Conservation (phyloP, 2,329 filamentous ascomycete species). For the Ascochyta koolunga region DNA sequence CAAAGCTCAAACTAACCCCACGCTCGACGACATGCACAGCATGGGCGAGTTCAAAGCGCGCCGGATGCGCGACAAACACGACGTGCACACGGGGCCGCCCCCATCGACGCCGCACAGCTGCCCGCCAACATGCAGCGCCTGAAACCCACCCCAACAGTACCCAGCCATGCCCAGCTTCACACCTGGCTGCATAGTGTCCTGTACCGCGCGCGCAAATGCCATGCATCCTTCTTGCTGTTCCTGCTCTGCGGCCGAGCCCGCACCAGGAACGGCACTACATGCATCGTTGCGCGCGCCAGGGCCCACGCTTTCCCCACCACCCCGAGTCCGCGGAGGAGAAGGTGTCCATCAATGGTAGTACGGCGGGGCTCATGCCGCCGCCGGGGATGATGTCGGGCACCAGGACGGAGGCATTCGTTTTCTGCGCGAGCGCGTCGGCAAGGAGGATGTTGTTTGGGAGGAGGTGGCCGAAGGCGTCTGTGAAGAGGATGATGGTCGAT, state of each 20-base stretch:
- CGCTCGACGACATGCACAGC: not conserved
- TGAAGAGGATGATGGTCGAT: slow-evolving; percentile 30
- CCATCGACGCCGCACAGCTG: not conserved
- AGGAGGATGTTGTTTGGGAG: slow-evolving; percentile 35
- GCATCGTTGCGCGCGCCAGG: not conserved
- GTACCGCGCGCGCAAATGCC: slow-evolving; percentile 17
- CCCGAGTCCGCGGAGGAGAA: not conserved
- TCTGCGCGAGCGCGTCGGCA: slow-evolving; percentile 28
- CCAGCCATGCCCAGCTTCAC: slow-evolving; percentile 24
- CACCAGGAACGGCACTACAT: slow-evolving; percentile 19
- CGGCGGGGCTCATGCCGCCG: slow-evolving; percentile 12
- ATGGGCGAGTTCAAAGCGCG: slow-evolving; percentile 2
- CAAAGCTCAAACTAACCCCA: slow-evolving; percentile 14
- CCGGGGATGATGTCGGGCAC: slow-evolving; percentile 36
- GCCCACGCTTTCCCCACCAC: not conserved
- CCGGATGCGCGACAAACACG: slow-evolving; percentile 28
- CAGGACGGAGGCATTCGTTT: slow-evolving; percentile 22
- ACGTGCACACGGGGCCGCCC: no score
- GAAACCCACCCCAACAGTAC: slow-evolving; percentile 35
- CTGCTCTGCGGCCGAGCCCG: slow-evolving; percentile 11
- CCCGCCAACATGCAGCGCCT: slow-evolving; percentile 8
- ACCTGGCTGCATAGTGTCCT: slow-evolving; percentile 2
- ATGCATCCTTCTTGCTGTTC: no score
- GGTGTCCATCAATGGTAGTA: slow-evolving; percentile 20
- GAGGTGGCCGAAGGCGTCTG: slow-evolving; percentile 33